A percentile compares a stretch with the other conserved stretches of the same genome.
phyloP scores from a whole-genome alignment of 805 yeast species.

The Metschnikowia lunata region DNA sequence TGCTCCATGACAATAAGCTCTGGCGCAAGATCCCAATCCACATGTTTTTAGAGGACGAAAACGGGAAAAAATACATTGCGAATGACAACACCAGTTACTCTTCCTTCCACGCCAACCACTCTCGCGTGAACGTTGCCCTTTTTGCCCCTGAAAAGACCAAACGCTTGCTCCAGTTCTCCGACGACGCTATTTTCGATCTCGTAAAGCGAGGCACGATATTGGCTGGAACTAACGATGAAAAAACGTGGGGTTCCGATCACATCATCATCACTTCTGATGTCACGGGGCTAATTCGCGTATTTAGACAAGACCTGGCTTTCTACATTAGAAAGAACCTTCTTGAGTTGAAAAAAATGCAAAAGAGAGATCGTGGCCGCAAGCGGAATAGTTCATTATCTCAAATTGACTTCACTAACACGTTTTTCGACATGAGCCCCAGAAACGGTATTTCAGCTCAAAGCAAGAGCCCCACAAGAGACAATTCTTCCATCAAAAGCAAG shows the following conservation, averaged over 20 bases:
- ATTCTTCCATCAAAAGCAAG: constrained; percentile 3
- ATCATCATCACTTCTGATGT: constrained; percentile 77
- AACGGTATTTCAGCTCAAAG: constrained; percentile 3
- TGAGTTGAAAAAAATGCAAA: constrained; percentile 8
- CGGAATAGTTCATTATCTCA: neutral
- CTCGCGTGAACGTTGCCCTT: constrained; percentile 67
- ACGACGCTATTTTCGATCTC: constrained; percentile 75
- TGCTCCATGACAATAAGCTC: constrained; percentile 26
- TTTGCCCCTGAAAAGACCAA: constrained; percentile 73
- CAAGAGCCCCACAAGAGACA: constrained; percentile 11
- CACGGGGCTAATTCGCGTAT: constrained; percentile 67
- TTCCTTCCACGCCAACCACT: constrained; percentile 72
- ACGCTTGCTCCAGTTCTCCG: constrained; percentile 62
- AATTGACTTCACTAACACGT: neutral
- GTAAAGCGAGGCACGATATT: constrained; percentile 20
- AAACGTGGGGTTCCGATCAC: constrained; percentile 26
- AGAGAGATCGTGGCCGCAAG: constrained; percentile 1
- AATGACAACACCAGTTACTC: constrained; percentile 59
- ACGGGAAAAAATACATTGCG: constrained; percentile 22
- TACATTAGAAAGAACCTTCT: constrained; percentile 24
- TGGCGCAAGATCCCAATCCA: constrained; percentile 23
- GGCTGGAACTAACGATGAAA: constrained; percentile 5
- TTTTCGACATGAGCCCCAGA: neutral
- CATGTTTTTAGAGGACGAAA: constrained; percentile 23
- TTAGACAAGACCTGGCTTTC: constrained; percentile 73